Evolutionary conservation across 2,329 filamentous ascomycete species (phyloP).

Genomic region (Diaporthe vexans): DNA sequence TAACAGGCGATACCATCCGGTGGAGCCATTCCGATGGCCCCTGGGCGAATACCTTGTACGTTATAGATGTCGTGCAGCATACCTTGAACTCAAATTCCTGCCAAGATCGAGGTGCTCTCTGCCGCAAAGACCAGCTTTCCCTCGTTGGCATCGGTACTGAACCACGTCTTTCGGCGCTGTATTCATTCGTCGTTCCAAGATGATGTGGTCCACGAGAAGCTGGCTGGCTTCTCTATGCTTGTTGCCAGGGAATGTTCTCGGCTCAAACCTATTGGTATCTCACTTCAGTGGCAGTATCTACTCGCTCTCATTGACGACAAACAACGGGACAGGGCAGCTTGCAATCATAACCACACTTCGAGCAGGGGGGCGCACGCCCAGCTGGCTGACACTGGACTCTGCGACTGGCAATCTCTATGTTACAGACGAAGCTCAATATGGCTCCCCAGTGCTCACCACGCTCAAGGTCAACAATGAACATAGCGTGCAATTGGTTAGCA

Average conservation of each 20-base stretch:
- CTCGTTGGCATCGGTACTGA: background rate
- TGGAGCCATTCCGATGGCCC: background rate
- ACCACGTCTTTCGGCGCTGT: background rate
- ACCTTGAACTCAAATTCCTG: constrained; percentile 15
- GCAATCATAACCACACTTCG: constrained; percentile 47
- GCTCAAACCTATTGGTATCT: constrained; percentile 52
- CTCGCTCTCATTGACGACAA: constrained; percentile 50
- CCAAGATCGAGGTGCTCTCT: background rate
- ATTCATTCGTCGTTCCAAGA: background rate
- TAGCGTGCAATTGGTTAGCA: constrained; percentile 49
- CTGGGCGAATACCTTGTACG: background rate
- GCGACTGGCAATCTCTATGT: constrained; percentile 51
- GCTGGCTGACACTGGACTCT: constrained; percentile 55
- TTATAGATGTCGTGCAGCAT: constrained; percentile 11
- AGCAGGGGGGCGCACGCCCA: constrained; percentile 54
- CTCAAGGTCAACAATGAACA: constrained; percentile 52
- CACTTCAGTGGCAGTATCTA: constrained; percentile 58
- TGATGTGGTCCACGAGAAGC: background rate
- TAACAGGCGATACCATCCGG: constrained; percentile 1
- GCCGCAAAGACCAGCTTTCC: background rate
- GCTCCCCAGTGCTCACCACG: constrained; percentile 48
- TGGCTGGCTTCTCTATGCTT: constrained; percentile 19
- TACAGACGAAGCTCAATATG: constrained; percentile 51
- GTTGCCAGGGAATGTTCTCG: background rate
- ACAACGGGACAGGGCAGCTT: constrained; percentile 45